Base-by-base conservation (phyloP, 441 rosid species). In the Capsella rubella region DNA sequence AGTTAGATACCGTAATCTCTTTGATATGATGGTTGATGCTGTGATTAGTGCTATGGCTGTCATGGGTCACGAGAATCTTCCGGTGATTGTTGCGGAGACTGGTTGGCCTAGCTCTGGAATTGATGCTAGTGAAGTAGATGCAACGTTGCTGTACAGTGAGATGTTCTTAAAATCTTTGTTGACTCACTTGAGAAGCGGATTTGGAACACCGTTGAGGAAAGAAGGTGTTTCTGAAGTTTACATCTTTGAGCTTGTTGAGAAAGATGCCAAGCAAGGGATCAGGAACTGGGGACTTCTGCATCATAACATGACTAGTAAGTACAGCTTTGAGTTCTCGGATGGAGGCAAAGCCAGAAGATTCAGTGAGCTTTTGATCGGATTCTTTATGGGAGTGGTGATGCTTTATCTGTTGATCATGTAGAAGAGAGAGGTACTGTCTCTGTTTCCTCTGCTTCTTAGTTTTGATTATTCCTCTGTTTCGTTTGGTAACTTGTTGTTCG, bases 11-110 rank as follows among this genome's bases (percentile, higher is more conserved):
- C 71, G 84, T 69, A 94, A 91, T 67, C 85, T 90, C 0, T 94
- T 90, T 49, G 97, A 90, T 58, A 86, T 94, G 93, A 94, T 94
- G 96, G 89, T 85, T 4, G 98, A 91, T 35, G 83, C 96, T 0
- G 89, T 89, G 45, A 49, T 91, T 3, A 80, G 84, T 0, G 83
- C 96, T 3, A 80, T 93, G 86, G 90, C 91, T 2, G 90, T 91
- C 0, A 85, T 87, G 6, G 98, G 97, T 0, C 85, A 90, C 61
- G 89, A 85, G 89, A 87, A 81, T 53, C 72, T 89, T 6, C 98
- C 91, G 0, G 59, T 94, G 16, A 18, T 94, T 0, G 95, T 94
- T 64, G 87, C 96, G 8, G 92, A 94, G 78, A 91, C 96, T 0
- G 97, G 98, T 1, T 94, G 97, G 97, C 97, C 96, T 21, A 86